phyloP scores from a whole-genome alignment of 1,284 basidiomycete genomes.

The Violaceomyces palustris region DNA sequence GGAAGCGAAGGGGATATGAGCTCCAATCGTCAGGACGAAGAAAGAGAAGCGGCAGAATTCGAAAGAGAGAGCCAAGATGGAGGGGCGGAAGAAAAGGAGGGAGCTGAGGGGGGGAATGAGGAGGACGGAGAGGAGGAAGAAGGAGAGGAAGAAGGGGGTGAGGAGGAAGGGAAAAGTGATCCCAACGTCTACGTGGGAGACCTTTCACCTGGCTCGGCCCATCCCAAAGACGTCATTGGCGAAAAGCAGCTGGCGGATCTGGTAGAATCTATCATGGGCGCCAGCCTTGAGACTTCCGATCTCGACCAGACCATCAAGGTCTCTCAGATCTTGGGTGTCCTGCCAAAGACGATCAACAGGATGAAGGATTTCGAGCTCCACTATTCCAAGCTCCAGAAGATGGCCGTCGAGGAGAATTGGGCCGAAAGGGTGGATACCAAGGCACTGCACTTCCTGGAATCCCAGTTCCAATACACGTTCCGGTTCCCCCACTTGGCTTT shows the following conservation, averaged over 20 bases:
- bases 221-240: conserved; percentile 6
- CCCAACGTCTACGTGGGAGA: too few species aligned
- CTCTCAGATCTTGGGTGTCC: conserved; percentile 5
- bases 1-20: too few species aligned
- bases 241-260: conserved; percentile 30
- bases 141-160: too few species aligned
- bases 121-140: too few species aligned
- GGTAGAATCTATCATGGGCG: conserved; percentile 30
- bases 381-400: conserved; percentile 3
- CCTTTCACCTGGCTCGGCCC: too few species aligned
- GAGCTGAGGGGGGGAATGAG: too few species aligned
- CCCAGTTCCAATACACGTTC: conserved; percentile 19
- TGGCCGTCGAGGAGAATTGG: conserved; percentile 17
- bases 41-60: too few species aligned
- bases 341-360: conserved; percentile 2
- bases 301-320: conserved; percentile 2
- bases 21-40: too few species aligned
- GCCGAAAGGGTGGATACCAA: conserved; percentile 1
- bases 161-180: too few species aligned
- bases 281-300: conserved; percentile 2
- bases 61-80: too few species aligned
- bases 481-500: conserved; percentile 31
- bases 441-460: conserved; percentile 13
- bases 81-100: too few species aligned
- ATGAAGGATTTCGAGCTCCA: conserved; percentile 10